Evolutionary conservation across 1,284 basidiomycete species (phyloP).

Genomic region (Coniferiporia sulphurascens): DNA sequence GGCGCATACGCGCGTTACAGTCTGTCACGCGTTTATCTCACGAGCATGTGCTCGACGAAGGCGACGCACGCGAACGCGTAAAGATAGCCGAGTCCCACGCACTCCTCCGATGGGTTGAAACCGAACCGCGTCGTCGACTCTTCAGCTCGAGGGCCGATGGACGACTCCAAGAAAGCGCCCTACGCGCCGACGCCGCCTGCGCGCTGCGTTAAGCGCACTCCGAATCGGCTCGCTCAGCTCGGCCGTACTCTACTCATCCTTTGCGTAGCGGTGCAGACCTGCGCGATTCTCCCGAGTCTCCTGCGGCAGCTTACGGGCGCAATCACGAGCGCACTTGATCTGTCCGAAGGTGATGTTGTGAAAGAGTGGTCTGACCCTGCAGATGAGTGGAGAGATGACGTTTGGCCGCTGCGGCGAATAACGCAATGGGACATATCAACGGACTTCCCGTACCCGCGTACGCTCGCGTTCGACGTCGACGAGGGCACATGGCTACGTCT

Average conservation of each 20-base stretch:
- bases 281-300: background rate
- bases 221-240: background rate
- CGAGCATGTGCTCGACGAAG: background rate
- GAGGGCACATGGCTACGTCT: conserved; percentile 72
- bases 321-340: background rate
- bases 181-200: background rate
- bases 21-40: background rate
- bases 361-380: conserved; percentile 21
- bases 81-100: background rate
- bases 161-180: background rate
- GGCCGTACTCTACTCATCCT: conserved; percentile 5
- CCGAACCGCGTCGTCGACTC: too few relatives aligned
- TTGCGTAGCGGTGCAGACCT: background rate
- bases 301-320: background rate
- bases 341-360: background rate
- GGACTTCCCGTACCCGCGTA: conserved; percentile 63
- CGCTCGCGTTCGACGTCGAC: conserved; percentile 58
- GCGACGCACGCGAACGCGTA: background rate
- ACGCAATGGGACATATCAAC: conserved; percentile 74
- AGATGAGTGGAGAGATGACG: conserved; percentile 52
- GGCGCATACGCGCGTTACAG: background rate
- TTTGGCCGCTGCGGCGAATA: conserved; percentile 59
- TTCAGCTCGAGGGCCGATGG: background rate
- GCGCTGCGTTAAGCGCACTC: background rate
- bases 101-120: too few relatives aligned